Conservation (phyloP, 73 alveolate species). For the Paramecium sexaurelia region DNA sequence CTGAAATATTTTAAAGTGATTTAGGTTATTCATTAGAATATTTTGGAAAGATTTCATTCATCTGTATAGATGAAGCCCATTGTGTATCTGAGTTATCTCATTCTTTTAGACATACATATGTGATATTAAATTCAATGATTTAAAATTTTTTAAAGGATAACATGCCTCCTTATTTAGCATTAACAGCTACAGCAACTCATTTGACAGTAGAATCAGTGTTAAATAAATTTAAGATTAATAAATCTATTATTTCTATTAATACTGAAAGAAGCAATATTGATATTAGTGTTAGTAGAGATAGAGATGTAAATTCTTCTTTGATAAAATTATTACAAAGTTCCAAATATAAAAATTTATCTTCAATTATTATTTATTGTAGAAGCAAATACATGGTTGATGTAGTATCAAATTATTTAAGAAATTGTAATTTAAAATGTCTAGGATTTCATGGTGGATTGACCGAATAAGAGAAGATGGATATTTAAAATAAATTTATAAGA, state of each 20-base stretch:
- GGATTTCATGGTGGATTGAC: slow-evolving; percentile 70
- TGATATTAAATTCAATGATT: slow-evolving; percentile 77
- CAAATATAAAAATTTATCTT: slow-evolving; percentile 50
- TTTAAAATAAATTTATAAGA: slow-evolving; percentile 83
- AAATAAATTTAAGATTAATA: slow-evolving; percentile 55
- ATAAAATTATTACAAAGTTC: slow-evolving; percentile 70
- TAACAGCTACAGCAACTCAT: slow-evolving; percentile 91
- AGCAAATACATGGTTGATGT: slow-evolving; percentile 57
- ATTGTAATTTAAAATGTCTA: slow-evolving; percentile 43
- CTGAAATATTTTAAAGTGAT: slow-evolving; percentile 85
- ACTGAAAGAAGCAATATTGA: slow-evolving; percentile 72
- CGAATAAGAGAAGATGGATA: slow-evolving; percentile 72
- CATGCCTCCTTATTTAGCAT: slow-evolving; percentile 79
- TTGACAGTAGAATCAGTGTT: slow-evolving; percentile 80
- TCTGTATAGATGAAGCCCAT: slow-evolving; percentile 95
- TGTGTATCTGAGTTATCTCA: slow-evolving; percentile 92
- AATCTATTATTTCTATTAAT: not conserved
- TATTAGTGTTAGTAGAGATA: slow-evolving; percentile 76
- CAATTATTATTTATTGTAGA: slow-evolving; percentile 71
- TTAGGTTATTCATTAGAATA: slow-evolving; percentile 84
- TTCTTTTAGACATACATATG: slow-evolving; percentile 92
- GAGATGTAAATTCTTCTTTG: slow-evolving; percentile 78
- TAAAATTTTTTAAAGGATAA: slow-evolving; percentile 71
- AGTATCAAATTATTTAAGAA: slow-evolving; percentile 61
- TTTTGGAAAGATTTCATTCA: slow-evolving; percentile 81